Conservation (phyloP, 2,329 filamentous ascomycete genomes). For the Lasiodiplodia citricola region DNA sequence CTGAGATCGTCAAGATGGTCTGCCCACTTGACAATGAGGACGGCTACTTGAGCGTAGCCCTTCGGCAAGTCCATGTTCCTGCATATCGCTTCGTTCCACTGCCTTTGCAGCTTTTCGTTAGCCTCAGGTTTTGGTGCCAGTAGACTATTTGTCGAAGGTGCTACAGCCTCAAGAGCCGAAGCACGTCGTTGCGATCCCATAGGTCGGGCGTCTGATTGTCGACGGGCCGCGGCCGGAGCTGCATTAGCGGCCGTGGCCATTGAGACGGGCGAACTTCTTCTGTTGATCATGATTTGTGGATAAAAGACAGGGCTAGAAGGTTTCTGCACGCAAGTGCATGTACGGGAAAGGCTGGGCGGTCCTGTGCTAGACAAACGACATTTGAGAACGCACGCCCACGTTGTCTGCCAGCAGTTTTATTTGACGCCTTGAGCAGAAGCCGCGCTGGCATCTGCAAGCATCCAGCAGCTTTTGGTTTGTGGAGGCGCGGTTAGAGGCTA, state of each 20-base stretch:
- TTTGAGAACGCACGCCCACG: background rate
- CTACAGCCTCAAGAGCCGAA: background rate
- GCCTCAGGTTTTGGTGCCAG: conserved; percentile 27
- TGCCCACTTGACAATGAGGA: conserved; percentile 45
- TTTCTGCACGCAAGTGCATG: background rate
- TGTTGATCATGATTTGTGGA: background rate
- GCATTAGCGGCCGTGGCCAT: background rate
- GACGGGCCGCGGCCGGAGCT: background rate
- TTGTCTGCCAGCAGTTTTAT: background rate
- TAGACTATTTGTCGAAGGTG: background rate
- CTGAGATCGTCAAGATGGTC: conserved; percentile 42
- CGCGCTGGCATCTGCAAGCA: background rate
- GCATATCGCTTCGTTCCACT: conserved; percentile 40
- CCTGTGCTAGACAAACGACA: background rate
- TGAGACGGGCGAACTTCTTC: background rate
- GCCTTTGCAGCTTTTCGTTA: conserved; percentile 37
- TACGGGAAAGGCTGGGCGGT: background rate
- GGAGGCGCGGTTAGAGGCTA: background rate
- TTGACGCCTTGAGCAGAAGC: background rate
- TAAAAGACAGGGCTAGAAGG: background rate
- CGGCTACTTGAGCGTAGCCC: conserved; percentile 42
- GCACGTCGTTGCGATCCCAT: background rate
- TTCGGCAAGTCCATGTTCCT: conserved; percentile 37
- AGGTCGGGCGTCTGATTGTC: background rate
- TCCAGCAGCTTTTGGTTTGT: background rate